Percentiles rank a stretch among this genome's conserved stretches.
Conservation (phyloP, 441 rosid species). For the Populus hybrid region DNA sequence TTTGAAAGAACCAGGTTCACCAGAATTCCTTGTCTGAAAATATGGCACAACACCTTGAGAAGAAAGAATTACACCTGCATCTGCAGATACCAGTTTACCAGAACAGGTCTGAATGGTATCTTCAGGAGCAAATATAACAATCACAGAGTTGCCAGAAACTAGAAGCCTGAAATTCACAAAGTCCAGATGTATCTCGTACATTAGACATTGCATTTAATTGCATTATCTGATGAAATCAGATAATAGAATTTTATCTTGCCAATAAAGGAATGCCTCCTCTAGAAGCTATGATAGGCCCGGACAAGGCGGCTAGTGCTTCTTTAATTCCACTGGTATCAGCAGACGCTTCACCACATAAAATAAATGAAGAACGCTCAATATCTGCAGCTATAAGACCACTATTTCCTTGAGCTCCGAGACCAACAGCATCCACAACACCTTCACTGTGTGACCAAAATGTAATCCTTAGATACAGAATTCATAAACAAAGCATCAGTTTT, state of each 20-base stretch:
- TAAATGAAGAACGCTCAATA: slow-evolving; percentile 36
- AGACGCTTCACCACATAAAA: slow-evolving; percentile 38
- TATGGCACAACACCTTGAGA: slow-evolving; percentile 24
- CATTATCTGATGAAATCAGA: not conserved
- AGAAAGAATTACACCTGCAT: slow-evolving; percentile 36
- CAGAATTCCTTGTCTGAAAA: slow-evolving; percentile 23
- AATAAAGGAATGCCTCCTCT: slow-evolving; percentile 39
- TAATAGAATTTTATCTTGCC: slow-evolving; percentile 24
- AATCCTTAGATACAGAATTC: not conserved
- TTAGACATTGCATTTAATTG: not conserved
- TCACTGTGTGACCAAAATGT: slow-evolving; percentile 18
- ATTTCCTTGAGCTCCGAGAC: slow-evolving; percentile 29
- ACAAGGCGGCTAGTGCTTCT: slow-evolving; percentile 30
- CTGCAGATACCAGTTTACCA: slow-evolving; percentile 30
- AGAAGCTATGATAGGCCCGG: slow-evolving; percentile 37
- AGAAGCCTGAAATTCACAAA: slow-evolving; percentile 33
- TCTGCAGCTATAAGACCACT: slow-evolving; percentile 40
- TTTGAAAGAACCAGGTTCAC: slow-evolving; percentile 10
- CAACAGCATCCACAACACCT: slow-evolving; percentile 21
- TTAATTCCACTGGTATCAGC: slow-evolving; percentile 33
- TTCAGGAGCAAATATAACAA: slow-evolving; percentile 35
- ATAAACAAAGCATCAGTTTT: not conserved
- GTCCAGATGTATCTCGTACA: slow-evolving; percentile 8
- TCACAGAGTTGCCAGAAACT: slow-evolving; percentile 23
- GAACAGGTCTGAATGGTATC: slow-evolving; percentile 26